Percentiles rank a stretch among this genome's conserved stretches.
These are phyloP conservation scores for Aspergillus nidulans DNA, from an alignment of 495 filamentous ascomycete genomes.

Conservation along the genomic window DNA sequence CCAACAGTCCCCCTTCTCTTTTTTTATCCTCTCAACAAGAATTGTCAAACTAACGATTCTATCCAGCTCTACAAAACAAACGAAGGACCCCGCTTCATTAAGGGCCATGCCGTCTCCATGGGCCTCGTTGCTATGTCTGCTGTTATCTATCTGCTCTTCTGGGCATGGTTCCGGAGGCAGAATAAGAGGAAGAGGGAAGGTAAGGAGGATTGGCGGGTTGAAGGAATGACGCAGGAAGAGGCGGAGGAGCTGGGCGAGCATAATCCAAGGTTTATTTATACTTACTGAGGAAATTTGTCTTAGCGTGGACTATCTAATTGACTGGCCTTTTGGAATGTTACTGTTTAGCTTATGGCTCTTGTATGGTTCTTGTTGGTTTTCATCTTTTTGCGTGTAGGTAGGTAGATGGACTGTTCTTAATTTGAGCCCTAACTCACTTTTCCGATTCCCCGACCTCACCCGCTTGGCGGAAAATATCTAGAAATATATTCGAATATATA, in stretches of 20 bases:
- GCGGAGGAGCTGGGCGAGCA: slow-evolving; percentile 11
- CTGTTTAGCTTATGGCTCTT: no score
- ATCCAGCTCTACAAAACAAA: slow-evolving; percentile 6
- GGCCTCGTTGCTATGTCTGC: slow-evolving; percentile 10
- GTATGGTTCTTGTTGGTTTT: no score
- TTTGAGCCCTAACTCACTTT: no score
- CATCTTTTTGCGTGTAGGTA: no score
- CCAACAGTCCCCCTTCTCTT: neutral
- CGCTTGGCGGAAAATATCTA: no score
- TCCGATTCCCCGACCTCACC: no score
- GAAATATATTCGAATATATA: no score
- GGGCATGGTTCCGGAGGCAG: slow-evolving; percentile 5
- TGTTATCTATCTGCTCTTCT: slow-evolving; percentile 8
- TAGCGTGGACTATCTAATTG: no score
- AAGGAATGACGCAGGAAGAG: slow-evolving; percentile 8
- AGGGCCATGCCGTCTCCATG: slow-evolving; percentile 8
- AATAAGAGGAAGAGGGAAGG: slow-evolving; percentile 3
- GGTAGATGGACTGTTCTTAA: no score
- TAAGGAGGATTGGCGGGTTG: slow-evolving; percentile 1
- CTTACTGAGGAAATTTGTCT: neutral
- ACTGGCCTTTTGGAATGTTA: no score
- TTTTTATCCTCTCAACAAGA: neutral
- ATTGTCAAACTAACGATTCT: neutral
- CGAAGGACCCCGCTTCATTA: slow-evolving; percentile 9
- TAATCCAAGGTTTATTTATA: slow-evolving; percentile 7